A percentile compares a stretch with the other conserved stretches of the same genome.
These are phyloP conservation scores for Sergeia podlipaevii DNA, from an alignment of 208 protist species.

Conservation along the genomic window DNA sequence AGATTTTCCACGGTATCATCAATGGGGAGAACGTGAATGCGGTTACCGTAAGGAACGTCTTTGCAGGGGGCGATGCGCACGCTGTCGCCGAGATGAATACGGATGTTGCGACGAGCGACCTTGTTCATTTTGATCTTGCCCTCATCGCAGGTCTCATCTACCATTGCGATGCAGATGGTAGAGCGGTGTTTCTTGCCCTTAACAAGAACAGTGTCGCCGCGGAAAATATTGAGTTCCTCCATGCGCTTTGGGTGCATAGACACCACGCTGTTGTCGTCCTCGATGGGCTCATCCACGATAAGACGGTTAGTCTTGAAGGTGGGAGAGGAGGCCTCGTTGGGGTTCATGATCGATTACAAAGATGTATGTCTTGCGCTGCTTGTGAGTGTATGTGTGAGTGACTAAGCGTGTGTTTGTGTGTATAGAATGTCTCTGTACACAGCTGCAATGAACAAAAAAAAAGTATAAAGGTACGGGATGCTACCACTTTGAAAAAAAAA, in stretches of 20 bases:
- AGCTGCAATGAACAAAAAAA: too few relatives aligned
- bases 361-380: neutral
- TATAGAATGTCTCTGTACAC: too few relatives aligned
- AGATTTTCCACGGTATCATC: slow-evolving; percentile 99
- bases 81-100: slow-evolving; percentile 97
- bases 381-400: neutral
- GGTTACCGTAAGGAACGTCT: slow-evolving; percentile 98
- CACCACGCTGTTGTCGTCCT: slow-evolving; percentile 99
- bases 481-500: too few relatives aligned
- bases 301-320: slow-evolving; percentile 93
- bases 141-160: slow-evolving; percentile 92
- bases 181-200: slow-evolving; percentile 98
- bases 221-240: slow-evolving; percentile 98
- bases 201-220: slow-evolving; percentile 96
- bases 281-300: slow-evolving; percentile 96
- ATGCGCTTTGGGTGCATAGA: slow-evolving; percentile 93
- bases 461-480: too few relatives aligned
- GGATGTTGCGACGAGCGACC: slow-evolving; percentile 98
- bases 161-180: slow-evolving; percentile 97
- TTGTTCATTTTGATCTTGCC: slow-evolving; percentile 99
- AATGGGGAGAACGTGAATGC: slow-evolving; percentile 99
- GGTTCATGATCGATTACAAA: neutral
- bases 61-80: slow-evolving; percentile 95
- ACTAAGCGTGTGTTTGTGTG: neutral
- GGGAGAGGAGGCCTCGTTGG: neutral